Conservation (phyloP, 2,329 filamentous ascomycete genomes). For the Herpotrichia juniperi region DNA sequence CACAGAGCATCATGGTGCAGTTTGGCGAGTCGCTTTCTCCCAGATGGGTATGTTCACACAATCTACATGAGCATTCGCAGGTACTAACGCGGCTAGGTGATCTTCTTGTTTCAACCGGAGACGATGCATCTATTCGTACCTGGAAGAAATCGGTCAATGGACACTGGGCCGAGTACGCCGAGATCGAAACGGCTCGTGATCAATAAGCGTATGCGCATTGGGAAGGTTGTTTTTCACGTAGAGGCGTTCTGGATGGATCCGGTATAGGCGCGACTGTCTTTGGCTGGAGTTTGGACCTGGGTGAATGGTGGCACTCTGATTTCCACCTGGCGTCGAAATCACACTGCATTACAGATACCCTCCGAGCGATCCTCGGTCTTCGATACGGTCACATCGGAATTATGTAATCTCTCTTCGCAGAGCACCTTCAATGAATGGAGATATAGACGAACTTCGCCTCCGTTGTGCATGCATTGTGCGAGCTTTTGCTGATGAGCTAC, state of each 20-base stretch:
- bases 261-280: constrained; percentile 6
- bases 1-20: constrained; percentile 70
- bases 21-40: constrained; percentile 76
- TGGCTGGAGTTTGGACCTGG: constrained; percentile 14
- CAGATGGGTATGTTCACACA: constrained; percentile 49
- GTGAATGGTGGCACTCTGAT: constrained; percentile 16
- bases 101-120: constrained; percentile 75
- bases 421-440: neutral
- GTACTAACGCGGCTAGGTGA: constrained; percentile 65
- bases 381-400: constrained; percentile 11
- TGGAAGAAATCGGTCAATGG: constrained; percentile 58
- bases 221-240: neutral
- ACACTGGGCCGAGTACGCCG: constrained; percentile 56
- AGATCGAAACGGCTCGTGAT: constrained; percentile 50
- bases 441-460: neutral
- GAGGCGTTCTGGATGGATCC: constrained; percentile 20
- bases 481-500: neutral
- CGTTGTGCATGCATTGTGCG: neutral
- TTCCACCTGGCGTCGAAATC: constrained; percentile 20
- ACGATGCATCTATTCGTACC: constrained; percentile 67
- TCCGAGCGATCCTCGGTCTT: constrained; percentile 12
- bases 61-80: constrained; percentile 9
- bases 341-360: constrained; percentile 34
- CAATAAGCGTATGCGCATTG: constrained; percentile 16
- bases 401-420: constrained; percentile 3